Percentiles rank a stretch among this genome's conserved stretches.
These are phyloP conservation scores for Trapa incisa DNA, from an alignment of 345 rosid species.

Conservation along the genomic window DNA sequence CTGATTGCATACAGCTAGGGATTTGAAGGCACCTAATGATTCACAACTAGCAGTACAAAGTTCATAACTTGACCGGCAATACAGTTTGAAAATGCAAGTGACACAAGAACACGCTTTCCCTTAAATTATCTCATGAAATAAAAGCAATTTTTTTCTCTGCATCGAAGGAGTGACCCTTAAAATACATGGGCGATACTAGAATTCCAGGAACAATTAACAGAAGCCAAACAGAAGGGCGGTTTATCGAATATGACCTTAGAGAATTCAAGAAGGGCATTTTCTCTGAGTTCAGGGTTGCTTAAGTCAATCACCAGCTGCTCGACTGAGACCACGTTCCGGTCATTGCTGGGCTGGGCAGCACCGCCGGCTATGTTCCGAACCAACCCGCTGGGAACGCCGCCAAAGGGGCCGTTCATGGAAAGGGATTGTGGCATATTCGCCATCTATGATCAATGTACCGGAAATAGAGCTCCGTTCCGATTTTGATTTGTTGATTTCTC, in stretches of 20 bases:
- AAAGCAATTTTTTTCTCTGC: no score
- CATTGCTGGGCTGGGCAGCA: slow-evolving; percentile 53
- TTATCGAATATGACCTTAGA: slow-evolving; percentile 39
- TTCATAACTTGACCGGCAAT: neutral
- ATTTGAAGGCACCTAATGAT: neutral
- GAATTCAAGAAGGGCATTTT: slow-evolving; percentile 61
- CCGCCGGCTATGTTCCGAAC: neutral
- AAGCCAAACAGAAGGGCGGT: neutral
- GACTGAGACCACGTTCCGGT: slow-evolving; percentile 83
- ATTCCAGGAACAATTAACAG: neutral
- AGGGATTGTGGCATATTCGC: slow-evolving; percentile 61
- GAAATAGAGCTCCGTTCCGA: neutral
- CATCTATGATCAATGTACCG: slow-evolving; percentile 17
- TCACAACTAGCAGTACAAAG: neutral
- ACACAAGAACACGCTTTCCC: neutral
- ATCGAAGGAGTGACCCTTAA: no score
- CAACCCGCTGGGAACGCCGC: slow-evolving; percentile 15
- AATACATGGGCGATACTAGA: no score
- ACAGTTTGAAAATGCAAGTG: neutral
- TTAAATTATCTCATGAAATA: neutral
- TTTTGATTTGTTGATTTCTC: neutral
- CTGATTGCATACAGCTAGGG: slow-evolving; percentile 34
- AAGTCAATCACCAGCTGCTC: slow-evolving; percentile 91
- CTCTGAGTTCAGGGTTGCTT: slow-evolving; percentile 89
- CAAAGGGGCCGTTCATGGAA: slow-evolving; percentile 51